Evolutionary conservation across 371 early-diverging fungal species (phyloP).

Genomic region (Chytridium lagenaria): DNA sequence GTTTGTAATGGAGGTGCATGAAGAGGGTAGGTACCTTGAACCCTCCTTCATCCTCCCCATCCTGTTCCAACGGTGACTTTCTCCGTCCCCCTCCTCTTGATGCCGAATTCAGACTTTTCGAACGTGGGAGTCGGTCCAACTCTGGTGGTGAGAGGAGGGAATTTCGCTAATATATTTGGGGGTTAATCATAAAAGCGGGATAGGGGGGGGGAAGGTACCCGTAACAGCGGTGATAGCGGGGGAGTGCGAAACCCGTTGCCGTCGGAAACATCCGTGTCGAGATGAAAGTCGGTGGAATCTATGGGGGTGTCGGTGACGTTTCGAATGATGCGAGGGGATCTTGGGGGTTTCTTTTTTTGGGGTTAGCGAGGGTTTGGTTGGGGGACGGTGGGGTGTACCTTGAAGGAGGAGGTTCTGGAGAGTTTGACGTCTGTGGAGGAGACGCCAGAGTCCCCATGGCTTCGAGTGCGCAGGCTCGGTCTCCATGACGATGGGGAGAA

Average conservation of each 20-base stretch:
- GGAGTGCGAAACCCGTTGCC: not conserved
- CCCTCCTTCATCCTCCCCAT: not conserved
- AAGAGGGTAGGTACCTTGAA: not conserved
- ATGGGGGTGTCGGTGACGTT: not conserved
- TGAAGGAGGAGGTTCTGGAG: constrained; percentile 6
- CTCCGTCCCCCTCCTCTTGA: too few relatives aligned
- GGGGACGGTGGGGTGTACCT: not conserved
- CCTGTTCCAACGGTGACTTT: not conserved
- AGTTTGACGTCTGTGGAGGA: not conserved
- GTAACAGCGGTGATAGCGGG: not conserved
- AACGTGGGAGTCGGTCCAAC: constrained; percentile 9
- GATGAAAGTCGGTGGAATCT: not conserved
- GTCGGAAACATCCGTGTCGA: not conserved
- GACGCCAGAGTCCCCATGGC: constrained; percentile 1
- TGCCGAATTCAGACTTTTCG: constrained; percentile 10
- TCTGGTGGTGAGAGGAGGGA: constrained; percentile 7
- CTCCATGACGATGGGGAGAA: too few relatives aligned
- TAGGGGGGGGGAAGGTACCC: not conserved
- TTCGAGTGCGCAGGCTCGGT: too few relatives aligned
- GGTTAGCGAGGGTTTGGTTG: not conserved
- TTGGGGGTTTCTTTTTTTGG: not conserved
- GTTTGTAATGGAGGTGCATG: not conserved
- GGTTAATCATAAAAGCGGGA: not conserved
- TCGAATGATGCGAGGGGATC: not conserved
- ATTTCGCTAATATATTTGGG: not conserved